Base-by-base conservation (phyloP, 139 green algal species). In the Chlorella vulgaris region DNA sequence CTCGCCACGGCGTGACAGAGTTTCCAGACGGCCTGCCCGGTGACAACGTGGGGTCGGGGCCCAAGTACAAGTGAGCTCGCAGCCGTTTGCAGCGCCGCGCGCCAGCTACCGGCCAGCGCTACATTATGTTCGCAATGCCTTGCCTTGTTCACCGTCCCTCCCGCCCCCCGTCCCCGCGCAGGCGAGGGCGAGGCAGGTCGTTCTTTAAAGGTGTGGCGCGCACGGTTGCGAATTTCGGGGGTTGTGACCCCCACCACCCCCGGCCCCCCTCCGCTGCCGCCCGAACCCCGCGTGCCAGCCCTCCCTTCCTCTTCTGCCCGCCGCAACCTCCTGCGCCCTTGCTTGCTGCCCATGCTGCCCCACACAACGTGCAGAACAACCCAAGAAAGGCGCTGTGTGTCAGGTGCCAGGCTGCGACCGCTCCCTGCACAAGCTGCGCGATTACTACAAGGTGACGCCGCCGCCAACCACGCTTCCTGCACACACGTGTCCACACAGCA, bases 401-500 rank as follows among this genome's bases (percentile, higher is more conserved):
- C 77, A 83, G 66, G 84, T 88, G 22, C 84, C 84, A 29, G 73
- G 73, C 28, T 88, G 84, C 33, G 70, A 78, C 60, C 69, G 63
- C 29, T 81, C 84, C 7, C 40, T 88, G 47, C 71, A 88, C 71
- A 88, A 85, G 42, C 80, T 88, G 35, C 81, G 80, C 21, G 84
- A 85, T 24, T 88, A 88, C 63, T 88, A 88, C 84, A 88, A 88
- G 73, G 82, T 83, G 63, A 24, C n/a, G n/a, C n/a, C n/a, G n/a
- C n/a, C n/a, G 78, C 36, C n/a, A n/a, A n/a, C n/a, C n/a, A n/a
- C n/a, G n/a, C n/a, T n/a, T n/a, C n/a, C n/a, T n/a, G n/a, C n/a
- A n/a, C n/a, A n/a, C n/a, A n/a, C n/a, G n/a, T n/a, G n/a, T n/a
- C n/a, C n/a, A n/a, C n/a, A n/a, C n/a, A n/a, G n/a, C n/a, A n/a